Percentiles rank a stretch among this genome's conserved stretches.
phyloP scores from a whole-genome alignment of 306 rosid species.

The Cyclanthera cordifolia region DNA sequence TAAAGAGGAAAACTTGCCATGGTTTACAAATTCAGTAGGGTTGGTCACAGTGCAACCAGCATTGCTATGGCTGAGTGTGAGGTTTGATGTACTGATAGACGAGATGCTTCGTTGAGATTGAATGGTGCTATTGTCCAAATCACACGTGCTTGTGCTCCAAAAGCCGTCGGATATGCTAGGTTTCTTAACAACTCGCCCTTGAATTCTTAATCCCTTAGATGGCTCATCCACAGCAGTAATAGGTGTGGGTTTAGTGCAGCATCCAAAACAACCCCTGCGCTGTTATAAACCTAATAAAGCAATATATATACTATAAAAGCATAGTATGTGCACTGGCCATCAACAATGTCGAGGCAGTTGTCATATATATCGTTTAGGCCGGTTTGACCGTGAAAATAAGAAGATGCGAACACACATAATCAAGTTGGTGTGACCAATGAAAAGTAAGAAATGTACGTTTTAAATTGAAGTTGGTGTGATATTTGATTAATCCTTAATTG shows the following conservation, averaged over 20 bases:
- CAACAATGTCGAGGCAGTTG: background rate
- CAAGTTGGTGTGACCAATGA: background rate
- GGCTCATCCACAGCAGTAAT: slow-evolving; percentile 94
- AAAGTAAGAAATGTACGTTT: background rate
- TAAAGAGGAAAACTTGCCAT: slow-evolving; percentile 40
- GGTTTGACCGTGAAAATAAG: background rate
- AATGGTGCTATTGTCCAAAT: slow-evolving; percentile 56
- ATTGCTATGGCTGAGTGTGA: slow-evolving; percentile 37
- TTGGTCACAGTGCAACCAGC: slow-evolving; percentile 28
- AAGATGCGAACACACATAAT: background rate
- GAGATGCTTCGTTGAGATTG: slow-evolving; percentile 83
- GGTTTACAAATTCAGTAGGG: slow-evolving; percentile 65
- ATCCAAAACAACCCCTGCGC: slow-evolving; percentile 99
- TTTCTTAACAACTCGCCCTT: slow-evolving; percentile 37
- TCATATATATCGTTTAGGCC: background rate
- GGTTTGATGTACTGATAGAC: slow-evolving; percentile 65
- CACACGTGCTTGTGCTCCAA: slow-evolving; percentile 92
- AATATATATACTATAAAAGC: slow-evolving; percentile 14
- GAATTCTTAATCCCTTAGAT: slow-evolving; percentile 25
- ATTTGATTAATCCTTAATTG: background rate
- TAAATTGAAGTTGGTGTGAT: background rate
- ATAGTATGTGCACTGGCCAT: background rate
- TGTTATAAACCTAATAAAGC: slow-evolving; percentile 72
- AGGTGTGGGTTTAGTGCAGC: slow-evolving; percentile 85
- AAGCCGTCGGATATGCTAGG: slow-evolving; percentile 60